Percentiles rank a stretch among this genome's conserved stretches.
Evolutionary conservation across 768 basidiomycete species (phyloP).

Genomic region (Amanita rimosa): DNA sequence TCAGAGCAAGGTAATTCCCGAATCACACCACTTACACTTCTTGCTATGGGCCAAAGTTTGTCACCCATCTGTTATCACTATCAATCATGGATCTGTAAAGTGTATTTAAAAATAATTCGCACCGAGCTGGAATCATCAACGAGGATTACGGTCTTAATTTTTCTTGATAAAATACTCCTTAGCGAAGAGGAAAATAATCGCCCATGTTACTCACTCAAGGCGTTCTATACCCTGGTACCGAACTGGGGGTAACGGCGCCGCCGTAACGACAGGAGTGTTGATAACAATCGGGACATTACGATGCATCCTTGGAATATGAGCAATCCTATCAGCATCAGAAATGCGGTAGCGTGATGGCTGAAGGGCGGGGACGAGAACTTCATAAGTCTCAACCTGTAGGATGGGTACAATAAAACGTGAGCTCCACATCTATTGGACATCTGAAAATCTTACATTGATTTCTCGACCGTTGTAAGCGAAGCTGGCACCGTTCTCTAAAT

Average conservation of each 20-base stretch:
- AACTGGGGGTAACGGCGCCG: not conserved
- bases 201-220: slow-evolving; percentile 6
- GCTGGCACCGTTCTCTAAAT: slow-evolving; percentile 13
- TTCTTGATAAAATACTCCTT: slow-evolving; percentile 4
- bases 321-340: slow-evolving; percentile 6
- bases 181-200: not conserved
- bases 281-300: not conserved
- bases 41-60: slow-evolving; percentile 11
- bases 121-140: slow-evolving; percentile 15
- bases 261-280: not conserved
- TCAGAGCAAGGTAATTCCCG: not conserved
- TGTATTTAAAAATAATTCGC: not conserved
- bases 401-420: not conserved
- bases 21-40: slow-evolving; percentile 7
- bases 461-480: slow-evolving; percentile 14
- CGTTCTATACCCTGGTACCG: slow-evolving; percentile 1
- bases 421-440: not conserved
- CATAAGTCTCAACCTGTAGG: slow-evolving; percentile 12
- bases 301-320: slow-evolving; percentile 10
- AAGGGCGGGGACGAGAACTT: slow-evolving; percentile 13
- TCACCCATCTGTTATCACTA: slow-evolving; percentile 10
- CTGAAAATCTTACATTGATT: slow-evolving; percentile 9
- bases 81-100: not conserved
- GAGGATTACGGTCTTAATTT: slow-evolving; percentile 13
- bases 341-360: slow-evolving; percentile 11